Evolutionary conservation across 2,329 filamentous ascomycete species (phyloP), one percentile per base, ranked within the genome.

Genomic region (Didymella pomorum): DNA sequence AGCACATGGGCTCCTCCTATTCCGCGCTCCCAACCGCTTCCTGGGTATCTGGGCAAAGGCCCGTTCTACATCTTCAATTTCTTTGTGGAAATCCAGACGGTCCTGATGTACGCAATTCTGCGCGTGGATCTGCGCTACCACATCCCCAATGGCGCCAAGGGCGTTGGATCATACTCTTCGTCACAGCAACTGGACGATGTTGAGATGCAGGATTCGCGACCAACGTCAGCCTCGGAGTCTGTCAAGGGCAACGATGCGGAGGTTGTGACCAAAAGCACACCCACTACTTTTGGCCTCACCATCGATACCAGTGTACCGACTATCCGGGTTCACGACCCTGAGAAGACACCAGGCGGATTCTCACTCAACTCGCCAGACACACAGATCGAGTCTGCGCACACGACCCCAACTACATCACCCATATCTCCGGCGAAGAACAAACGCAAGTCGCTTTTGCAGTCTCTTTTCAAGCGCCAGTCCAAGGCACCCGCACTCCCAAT

Each of bases 31-130:
- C 3, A 67, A 70, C 55, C 79, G 43, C 87, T 90, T 2, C 88
- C 87, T 5, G 90, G 88, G 84, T 94, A 88, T 72, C 84, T 92
- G 68, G 80, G 80, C 69, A 90, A 89, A 73, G 84, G 87, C 1
- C 86, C 85, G 68, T 96, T 92, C 80, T 96, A 95, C 79, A 78
- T 87, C 71, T 91, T 95, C 80, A 90, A 91, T 78, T 96, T 91
- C 71, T 80, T 79, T 16, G 81, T 93, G 35, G 93, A 96, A 76
- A 79, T 93, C 39, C 71, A 89, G 23, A 86, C 92, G 35, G 82
- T 94, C 4, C 84, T 82, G 52, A 78, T 88, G 9, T 94, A 91
- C 76, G 83, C 88, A 0, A 70, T 89, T 16, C 76, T 83, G 20
- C 84, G 92, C 29, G 87, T 95, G 61, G 93, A 96, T 73, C 82